These are phyloP conservation scores for Colletotrichum noveboracense DNA, from an alignment of 2,329 filamentous ascomycete genomes.

Conservation along the genomic window DNA sequence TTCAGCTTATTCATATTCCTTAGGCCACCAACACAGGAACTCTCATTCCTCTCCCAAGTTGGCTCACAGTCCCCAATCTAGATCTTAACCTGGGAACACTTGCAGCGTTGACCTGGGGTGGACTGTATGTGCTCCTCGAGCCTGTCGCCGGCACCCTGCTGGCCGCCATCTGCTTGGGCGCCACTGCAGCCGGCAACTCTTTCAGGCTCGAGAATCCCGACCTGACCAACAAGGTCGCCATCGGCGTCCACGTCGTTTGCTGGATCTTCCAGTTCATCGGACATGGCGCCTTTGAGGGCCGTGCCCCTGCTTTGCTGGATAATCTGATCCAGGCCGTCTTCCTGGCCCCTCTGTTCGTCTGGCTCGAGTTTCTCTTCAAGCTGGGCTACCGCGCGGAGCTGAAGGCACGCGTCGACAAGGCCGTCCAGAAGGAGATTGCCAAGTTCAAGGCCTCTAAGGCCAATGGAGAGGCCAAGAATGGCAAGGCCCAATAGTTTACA, in stretches of 20 bases:
- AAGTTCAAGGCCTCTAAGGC: constrained; percentile 71
- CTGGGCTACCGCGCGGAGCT: constrained; percentile 90
- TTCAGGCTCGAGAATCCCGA: constrained; percentile 64
- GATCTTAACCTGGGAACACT: constrained; percentile 71
- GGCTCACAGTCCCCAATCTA: constrained; percentile 71
- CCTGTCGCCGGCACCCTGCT: constrained; percentile 86
- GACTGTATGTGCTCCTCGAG: constrained; percentile 89
- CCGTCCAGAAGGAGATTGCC: constrained; percentile 76
- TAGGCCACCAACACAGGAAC: constrained; percentile 68
- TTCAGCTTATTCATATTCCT: constrained; percentile 17
- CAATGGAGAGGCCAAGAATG: constrained; percentile 44
- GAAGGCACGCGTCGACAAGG: constrained; percentile 78
- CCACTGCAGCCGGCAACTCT: constrained; percentile 78
- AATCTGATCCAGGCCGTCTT: constrained; percentile 92
- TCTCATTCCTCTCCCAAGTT: constrained; percentile 69
- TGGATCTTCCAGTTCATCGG: constrained; percentile 94
- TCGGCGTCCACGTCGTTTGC: constrained; percentile 71
- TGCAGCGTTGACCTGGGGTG: constrained; percentile 70
- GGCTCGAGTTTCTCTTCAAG: constrained; percentile 91
- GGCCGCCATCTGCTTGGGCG: constrained; percentile 76
- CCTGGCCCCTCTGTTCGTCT: constrained; percentile 94
- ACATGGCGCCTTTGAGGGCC: constrained; percentile 86
- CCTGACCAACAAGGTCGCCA: constrained; percentile 60
- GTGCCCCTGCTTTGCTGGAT: constrained; percentile 87
- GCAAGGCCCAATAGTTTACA: constrained; percentile 53